Base-by-base conservation (phyloP, 768 basidiomycete genomes). In the Scleroderma bovista region DNA sequence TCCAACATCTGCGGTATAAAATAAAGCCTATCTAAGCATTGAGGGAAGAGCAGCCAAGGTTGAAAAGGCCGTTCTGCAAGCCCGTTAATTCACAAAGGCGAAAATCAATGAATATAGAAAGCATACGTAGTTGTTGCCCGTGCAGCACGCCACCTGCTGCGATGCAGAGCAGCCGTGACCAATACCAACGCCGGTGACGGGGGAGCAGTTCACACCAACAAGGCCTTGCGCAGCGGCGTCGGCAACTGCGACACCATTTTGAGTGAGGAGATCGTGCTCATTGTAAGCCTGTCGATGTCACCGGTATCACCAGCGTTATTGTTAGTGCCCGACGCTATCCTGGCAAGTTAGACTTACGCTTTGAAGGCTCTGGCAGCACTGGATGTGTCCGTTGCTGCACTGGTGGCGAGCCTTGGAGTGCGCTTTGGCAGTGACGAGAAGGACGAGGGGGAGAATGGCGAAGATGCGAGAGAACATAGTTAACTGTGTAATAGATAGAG, bases 191-290 rank as follows among this genome's bases (percentile, higher is more conserved):
- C 13, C 47, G 3, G 47, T 37, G 34, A 48, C 24, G 17, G 47
- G 34, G 9, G 47, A 19, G 37, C 47, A 48, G 34, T 39, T 17
- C 5, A 48, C 34, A 38, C 47, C 47, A 19, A 48, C 36, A 19
- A 46, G 34, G 12, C 38, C 38, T 9, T 39, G 38, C 1, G 17
- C 38, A 19, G 38, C 23, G 60, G 51, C 32, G 60, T 34, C 42
- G 60, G 40, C 32, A 41, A 5, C 26, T n/a, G 42, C 26, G 40
- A 59, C 8, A n/a, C 50, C 11, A 13, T 20, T 11, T 13, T 39
- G 17, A 19, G 20, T 19, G 38, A 39, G 38, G 38, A 17, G 19
- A 10, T 20, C 20, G 12, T 17, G 38, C 19, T 20, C 7, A 29
- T 29, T 29, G 26, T 29, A 29, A 29, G 38, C 38, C 38, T 39